Base-by-base conservation (phyloP, 2,329 filamentous ascomycete genomes). In the Fusarium succisae region DNA sequence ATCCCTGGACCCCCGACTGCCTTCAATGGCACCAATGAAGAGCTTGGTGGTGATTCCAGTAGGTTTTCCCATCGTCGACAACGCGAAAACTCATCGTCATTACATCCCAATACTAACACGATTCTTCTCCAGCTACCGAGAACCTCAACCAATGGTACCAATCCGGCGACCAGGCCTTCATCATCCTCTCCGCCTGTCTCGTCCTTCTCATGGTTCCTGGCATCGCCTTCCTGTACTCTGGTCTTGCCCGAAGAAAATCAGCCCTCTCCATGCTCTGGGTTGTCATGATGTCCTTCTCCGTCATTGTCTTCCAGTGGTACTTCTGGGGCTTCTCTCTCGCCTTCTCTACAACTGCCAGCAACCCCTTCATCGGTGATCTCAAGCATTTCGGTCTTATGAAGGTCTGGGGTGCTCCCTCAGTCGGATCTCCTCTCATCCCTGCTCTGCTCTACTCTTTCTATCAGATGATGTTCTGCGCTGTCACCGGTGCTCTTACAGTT, bases 251-350 rank as follows among this genome's bases (percentile, higher is more conserved):
- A 76, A 91, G 96, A 87, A 99, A 99, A 87, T 98, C 96, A 10
- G 96, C 96, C 37, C 89, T 99, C 48, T 98, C 95, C 74, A 93
- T 98, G 87, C 96, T 99, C 80, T 98, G 95, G 94, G 95, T 96
- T 20, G 95, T 93, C 85, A 97, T 99, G 94, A 96, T 93, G 82
- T 96, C 95, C 53, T 93, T 93, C 81, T 95, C 94, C 54, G 91
- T 98, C 81, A 89, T 98, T 82, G 93, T 94, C 64, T 98, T 99
- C 87, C 96, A 99, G 86, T 99, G 96, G 96, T 98, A 98, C 81
- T 98, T 99, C 83, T 98, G 96, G 96, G 96, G 96, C 43, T 99
- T 98, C 84, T 98, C 96, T 20, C 88, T 99, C 70, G 95, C 96
- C 59, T 98, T 98, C 84, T 96, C 93, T 80, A 87, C 89, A 48